Evolutionary conservation across 495 filamentous ascomycete species (phyloP).

Genomic region (Articulospora tetracladia): DNA sequence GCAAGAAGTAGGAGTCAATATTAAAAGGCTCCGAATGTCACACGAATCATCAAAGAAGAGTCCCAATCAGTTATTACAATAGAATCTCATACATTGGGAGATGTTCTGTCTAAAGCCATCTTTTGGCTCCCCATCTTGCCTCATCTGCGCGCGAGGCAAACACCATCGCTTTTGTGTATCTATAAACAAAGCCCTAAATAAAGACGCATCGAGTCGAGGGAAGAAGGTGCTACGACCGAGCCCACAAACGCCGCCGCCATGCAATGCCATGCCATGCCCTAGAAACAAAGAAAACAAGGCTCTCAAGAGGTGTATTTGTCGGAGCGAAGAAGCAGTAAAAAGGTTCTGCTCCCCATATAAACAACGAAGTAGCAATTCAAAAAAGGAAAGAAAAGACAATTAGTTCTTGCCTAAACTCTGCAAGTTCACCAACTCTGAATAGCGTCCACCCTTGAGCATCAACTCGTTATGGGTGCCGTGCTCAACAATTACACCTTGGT

Average conservation of each 20-base stretch:
- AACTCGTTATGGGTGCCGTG: conserved; percentile 67
- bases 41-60: too few relatives aligned
- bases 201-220: background rate
- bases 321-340: too few relatives aligned
- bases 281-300: background rate
- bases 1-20: too few relatives aligned
- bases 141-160: background rate
- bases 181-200: background rate
- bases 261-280: background rate
- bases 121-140: background rate
- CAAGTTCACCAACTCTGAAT: conserved; percentile 72
- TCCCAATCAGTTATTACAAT: background rate
- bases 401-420: conserved; percentile 66
- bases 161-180: background rate
- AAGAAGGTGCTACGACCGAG: background rate
- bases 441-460: conserved; percentile 62
- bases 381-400: too few relatives aligned
- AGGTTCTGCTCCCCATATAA: background rate
- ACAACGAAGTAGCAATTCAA: background rate
- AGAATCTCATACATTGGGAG: background rate
- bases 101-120: background rate
- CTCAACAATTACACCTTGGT: conserved; percentile 71
- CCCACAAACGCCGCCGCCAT: background rate
- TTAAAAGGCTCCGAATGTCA: too few relatives aligned
- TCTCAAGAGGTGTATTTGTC: too few relatives aligned